Conservation (phyloP, 352 stramenopile genomes). For the Phytophthora podocarpi region DNA sequence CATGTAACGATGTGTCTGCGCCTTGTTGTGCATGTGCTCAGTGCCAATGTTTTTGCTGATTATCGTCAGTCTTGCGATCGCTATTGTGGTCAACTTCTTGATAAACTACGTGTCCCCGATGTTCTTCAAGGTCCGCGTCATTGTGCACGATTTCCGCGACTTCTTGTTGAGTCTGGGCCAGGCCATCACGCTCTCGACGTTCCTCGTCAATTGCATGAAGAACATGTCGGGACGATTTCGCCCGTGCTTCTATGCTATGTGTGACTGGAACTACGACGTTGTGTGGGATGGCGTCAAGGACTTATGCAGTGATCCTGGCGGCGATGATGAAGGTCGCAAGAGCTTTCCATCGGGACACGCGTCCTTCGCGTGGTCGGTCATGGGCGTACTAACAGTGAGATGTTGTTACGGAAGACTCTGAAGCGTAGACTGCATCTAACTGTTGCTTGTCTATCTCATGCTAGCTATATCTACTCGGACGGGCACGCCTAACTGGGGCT, state of each 20-base stretch:
- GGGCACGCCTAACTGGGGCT: conserved; percentile 65
- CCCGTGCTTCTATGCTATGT: conserved; percentile 86
- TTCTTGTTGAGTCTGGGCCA: conserved; percentile 76
- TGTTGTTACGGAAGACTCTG: no score
- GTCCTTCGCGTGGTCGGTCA: conserved; percentile 74
- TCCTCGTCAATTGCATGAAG: conserved; percentile 81
- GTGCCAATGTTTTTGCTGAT: conserved; percentile 61
- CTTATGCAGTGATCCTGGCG: conserved; percentile 55
- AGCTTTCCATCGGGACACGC: conserved; percentile 85
- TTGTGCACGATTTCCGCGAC: conserved; percentile 75
- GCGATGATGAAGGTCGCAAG: conserved; percentile 75
- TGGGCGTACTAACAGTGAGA: conserved; percentile 77
- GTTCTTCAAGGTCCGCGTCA: conserved; percentile 52
- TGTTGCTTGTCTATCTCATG: no score
- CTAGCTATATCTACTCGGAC: conserved; percentile 75
- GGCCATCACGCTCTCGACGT: conserved; percentile 47
- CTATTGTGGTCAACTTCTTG: conserved; percentile 53
- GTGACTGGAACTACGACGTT: conserved; percentile 66
- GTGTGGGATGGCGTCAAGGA: conserved; percentile 80
- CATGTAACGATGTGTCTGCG: no score
- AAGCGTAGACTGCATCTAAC: no score
- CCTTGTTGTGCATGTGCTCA: no score
- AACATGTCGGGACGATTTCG: conserved; percentile 78
- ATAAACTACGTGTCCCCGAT: conserved; percentile 72
- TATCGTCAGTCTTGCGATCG: conserved; percentile 36